phyloP scores from a whole-genome alignment of 2,329 filamentous ascomycete genomes.

The Verticillium albo-atrum region DNA sequence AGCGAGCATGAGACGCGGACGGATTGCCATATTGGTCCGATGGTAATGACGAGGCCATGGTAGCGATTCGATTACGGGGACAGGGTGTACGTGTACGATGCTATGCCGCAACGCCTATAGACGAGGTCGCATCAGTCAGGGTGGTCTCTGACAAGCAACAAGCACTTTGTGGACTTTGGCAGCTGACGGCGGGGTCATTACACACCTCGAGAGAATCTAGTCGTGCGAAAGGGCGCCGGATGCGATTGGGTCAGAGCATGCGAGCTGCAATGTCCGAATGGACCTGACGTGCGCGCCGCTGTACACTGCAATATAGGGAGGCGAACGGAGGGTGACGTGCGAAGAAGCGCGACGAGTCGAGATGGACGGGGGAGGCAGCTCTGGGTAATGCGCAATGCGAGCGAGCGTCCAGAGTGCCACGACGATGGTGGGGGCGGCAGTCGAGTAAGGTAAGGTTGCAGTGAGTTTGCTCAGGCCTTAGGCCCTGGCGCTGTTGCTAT shows the following conservation, averaged over 20 bases:
- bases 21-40: constrained; percentile 27
- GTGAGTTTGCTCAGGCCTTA: neutral
- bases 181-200: neutral
- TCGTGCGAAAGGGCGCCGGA: neutral
- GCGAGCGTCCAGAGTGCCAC: no score
- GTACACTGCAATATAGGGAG: neutral
- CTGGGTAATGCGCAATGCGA: neutral
- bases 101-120: neutral
- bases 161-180: no score
- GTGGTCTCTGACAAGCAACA: neutral
- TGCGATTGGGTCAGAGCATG: neutral
- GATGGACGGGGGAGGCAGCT: neutral
- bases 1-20: constrained; percentile 16
- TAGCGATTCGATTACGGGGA: neutral
- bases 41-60: constrained; percentile 44
- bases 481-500: neutral
- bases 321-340: neutral
- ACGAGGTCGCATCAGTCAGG: neutral
- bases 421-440: neutral
- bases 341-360: neutral
- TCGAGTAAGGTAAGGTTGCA: neutral
- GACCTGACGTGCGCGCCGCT: neutral
- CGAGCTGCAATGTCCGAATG: neutral
- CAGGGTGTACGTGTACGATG: neutral
- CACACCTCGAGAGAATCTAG: neutral